Evolutionary conservation across 768 basidiomycete species (phyloP).

Genomic region (Omphalotus guepiniiformis): DNA sequence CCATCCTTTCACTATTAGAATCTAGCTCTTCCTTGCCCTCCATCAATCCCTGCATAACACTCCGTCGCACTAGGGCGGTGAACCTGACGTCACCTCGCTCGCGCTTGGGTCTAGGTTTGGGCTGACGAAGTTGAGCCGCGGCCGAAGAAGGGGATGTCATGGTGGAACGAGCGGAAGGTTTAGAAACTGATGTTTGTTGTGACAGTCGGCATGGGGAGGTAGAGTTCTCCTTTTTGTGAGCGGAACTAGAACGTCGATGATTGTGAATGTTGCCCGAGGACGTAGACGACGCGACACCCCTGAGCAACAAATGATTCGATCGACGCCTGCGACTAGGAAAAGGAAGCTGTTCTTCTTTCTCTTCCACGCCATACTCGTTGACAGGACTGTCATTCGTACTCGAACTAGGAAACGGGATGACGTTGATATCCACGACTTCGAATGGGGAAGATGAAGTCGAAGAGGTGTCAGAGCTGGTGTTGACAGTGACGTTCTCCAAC

Average conservation of each 20-base stretch:
- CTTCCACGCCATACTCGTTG: not conserved
- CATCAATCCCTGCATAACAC: constrained; percentile 5
- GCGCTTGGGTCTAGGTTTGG: not conserved
- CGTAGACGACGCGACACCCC: not conserved
- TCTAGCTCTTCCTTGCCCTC: not conserved
- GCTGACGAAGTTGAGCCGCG: not conserved
- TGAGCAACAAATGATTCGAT: constrained; percentile 5
- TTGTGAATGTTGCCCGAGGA: not conserved
- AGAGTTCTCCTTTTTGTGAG: constrained; percentile 2
- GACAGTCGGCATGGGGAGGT: not conserved
- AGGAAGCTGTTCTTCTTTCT: not conserved
- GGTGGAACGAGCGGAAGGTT: not conserved
- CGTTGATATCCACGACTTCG: constrained; percentile 2
- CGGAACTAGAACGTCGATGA: constrained; percentile 6
- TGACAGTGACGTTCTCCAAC: constrained; percentile 8
- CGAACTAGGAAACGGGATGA: constrained; percentile 6
- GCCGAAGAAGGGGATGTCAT: not conserved
- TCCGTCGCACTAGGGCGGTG: constrained; percentile 3
- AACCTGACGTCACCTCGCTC: constrained; percentile 1
- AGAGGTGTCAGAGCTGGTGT: not conserved
- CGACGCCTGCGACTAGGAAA: constrained; percentile 1
- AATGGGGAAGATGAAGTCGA: constrained; percentile 2
- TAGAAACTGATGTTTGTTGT: not conserved
- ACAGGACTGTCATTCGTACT: not conserved
- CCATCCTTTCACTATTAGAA: not conserved